Percentiles rank a stretch among this genome's conserved stretches.
Conservation (phyloP, 345 rosid species). For the Passiflora organensis region DNA sequence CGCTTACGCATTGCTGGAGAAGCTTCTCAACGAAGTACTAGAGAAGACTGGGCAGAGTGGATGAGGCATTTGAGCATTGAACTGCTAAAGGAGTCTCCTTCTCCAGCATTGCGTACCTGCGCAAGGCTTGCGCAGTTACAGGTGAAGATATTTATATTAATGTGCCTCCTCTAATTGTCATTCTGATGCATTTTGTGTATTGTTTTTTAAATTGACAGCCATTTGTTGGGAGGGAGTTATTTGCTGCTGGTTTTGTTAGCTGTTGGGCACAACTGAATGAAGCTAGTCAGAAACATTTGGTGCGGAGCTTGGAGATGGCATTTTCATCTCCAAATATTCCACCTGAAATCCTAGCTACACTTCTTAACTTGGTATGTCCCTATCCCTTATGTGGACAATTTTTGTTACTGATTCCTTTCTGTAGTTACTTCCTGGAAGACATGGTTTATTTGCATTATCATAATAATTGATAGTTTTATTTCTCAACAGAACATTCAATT, state of each 20-base stretch:
- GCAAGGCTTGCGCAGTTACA: constrained; percentile 96
- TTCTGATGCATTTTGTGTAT: constrained; percentile 26
- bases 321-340: constrained; percentile 97
- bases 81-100: constrained; percentile 93
- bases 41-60: constrained; percentile 99
- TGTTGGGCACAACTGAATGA: constrained; percentile 94
- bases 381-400: constrained; percentile 1
- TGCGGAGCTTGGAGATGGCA: constrained; percentile 95
- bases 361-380: constrained; percentile 71
- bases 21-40: constrained; percentile 98
- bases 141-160: constrained; percentile 35
- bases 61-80: constrained; percentile 99
- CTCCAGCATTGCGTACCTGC: constrained; percentile 95
- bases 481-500: background rate
- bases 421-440: too few species aligned
- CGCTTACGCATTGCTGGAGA: constrained; percentile 93
- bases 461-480: background rate
- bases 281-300: constrained; percentile 82
- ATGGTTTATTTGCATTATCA: background rate
- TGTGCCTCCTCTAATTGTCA: constrained; percentile 13
- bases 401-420: too few species aligned
- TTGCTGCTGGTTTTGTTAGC: constrained; percentile 99
- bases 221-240: constrained; percentile 91
- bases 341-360: constrained; percentile 96
- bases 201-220: constrained; percentile 43